These are phyloP conservation scores for Podochytrium sp. DNA, from an alignment of 192 early-diverging fungal species.

Conservation along the genomic window DNA sequence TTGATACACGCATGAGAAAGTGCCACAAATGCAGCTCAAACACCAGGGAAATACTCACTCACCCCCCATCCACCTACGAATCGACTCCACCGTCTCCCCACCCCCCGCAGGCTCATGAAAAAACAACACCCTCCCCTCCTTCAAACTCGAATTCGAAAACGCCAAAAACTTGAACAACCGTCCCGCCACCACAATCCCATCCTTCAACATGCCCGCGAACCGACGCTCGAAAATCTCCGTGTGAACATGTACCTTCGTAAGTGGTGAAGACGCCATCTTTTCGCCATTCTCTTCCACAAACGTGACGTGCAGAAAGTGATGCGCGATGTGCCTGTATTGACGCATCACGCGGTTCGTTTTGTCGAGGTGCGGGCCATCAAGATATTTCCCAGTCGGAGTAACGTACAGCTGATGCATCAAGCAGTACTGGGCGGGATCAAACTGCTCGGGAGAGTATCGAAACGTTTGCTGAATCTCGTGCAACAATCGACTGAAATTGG, in stretches of 20 bases:
- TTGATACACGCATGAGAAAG: too few relatives aligned
- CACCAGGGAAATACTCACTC: too few relatives aligned
- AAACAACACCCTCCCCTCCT: slow-evolving; percentile 74
- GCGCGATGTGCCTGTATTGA: slow-evolving; percentile 47
- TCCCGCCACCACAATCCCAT: slow-evolving; percentile 56
- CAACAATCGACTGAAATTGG: slow-evolving; percentile 7
- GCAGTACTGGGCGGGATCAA: slow-evolving; percentile 7
- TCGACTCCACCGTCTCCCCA: slow-evolving; percentile 48
- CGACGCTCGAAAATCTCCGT: slow-evolving; percentile 34
- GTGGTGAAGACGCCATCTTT: slow-evolving; percentile 35
- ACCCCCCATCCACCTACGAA: slow-evolving; percentile 73
- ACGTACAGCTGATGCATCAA: slow-evolving; percentile 45
- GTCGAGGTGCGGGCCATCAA: slow-evolving; percentile 66
- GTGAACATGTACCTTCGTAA: slow-evolving; percentile 46
- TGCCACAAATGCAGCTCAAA: too few relatives aligned
- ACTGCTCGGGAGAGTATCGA: not conserved
- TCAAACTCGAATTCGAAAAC: slow-evolving; percentile 64
- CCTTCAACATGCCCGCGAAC: slow-evolving; percentile 47
- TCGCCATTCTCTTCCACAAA: slow-evolving; percentile 68
- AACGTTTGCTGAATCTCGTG: not conserved
- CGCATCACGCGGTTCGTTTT: slow-evolving; percentile 77
- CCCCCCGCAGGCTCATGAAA: slow-evolving; percentile 52
- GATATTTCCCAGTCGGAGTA: slow-evolving; percentile 69
- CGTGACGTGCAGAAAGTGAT: slow-evolving; percentile 72
- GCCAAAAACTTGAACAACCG: slow-evolving; percentile 66